Evolutionary conservation across 805 yeast species (phyloP).

Genomic region (Blastobotrys peoriensis): DNA sequence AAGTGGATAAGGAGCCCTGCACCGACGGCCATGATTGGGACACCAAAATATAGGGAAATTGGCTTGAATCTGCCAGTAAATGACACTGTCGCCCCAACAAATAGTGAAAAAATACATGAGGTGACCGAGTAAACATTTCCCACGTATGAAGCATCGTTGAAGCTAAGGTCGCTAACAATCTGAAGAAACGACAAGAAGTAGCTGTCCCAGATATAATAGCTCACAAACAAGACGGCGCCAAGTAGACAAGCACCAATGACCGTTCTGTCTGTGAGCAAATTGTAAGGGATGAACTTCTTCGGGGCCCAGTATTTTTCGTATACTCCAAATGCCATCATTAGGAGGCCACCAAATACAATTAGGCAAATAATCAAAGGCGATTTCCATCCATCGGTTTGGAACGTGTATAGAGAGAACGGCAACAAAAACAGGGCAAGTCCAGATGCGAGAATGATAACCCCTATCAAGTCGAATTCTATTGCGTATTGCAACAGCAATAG

Average conservation of each 20-base stretch:
- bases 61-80: slow-evolving; percentile 42
- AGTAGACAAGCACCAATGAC: slow-evolving; percentile 52
- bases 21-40: slow-evolving; percentile 46
- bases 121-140: slow-evolving; percentile 12
- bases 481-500: slow-evolving; percentile 20
- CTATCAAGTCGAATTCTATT: slow-evolving; percentile 35
- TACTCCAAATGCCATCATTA: slow-evolving; percentile 39
- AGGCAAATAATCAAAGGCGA: slow-evolving; percentile 30
- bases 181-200: slow-evolving; percentile 54
- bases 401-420: slow-evolving; percentile 34
- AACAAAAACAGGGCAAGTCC: slow-evolving; percentile 33
- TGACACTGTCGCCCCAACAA: slow-evolving; percentile 44
- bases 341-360: slow-evolving; percentile 44
- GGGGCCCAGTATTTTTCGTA: slow-evolving; percentile 50
- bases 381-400: slow-evolving; percentile 26
- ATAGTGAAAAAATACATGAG: slow-evolving; percentile 37
- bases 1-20: slow-evolving; percentile 49
- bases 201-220: slow-evolving; percentile 53
- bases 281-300: slow-evolving; percentile 50
- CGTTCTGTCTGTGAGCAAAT: slow-evolving; percentile 53
- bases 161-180: slow-evolving; percentile 50
- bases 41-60: slow-evolving; percentile 42
- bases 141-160: slow-evolving; percentile 45
- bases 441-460: slow-evolving; percentile 31
- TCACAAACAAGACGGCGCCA: slow-evolving; percentile 42